Conservation (phyloP, 257 asterid species). For the Nicotiana knightiana region DNA sequence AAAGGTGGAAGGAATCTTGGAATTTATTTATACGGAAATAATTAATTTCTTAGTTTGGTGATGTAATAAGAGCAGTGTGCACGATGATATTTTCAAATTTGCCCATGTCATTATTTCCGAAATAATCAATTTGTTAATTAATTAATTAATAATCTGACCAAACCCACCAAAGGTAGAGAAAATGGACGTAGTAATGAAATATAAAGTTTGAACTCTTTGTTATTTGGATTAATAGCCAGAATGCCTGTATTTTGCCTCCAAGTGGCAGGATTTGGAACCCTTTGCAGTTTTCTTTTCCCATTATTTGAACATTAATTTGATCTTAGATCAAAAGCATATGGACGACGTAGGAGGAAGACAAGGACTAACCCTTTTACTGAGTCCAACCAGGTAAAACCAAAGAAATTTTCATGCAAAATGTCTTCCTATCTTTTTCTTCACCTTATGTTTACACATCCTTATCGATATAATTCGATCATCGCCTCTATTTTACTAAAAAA, state of each 20-base stretch:
- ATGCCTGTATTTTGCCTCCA: slow-evolving; percentile 38
- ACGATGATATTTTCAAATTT: not conserved
- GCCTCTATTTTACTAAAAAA: too few relatives aligned
- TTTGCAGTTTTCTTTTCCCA: not conserved
- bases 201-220: not conserved
- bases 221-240: slow-evolving; percentile 18
- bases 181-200: not conserved
- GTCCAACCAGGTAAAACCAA: not conserved
- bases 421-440: too few relatives aligned
- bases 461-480: too few relatives aligned
- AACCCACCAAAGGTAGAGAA: not conserved
- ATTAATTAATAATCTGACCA: not conserved
- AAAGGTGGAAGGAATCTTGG: not conserved
- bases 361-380: not conserved
- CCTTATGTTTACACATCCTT: too few relatives aligned
- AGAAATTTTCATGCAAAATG: not conserved
- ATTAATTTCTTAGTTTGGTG: not conserved
- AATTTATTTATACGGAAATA: not conserved
- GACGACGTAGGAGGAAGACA: not conserved
- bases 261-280: slow-evolving; percentile 32
- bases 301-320: not conserved
- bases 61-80: slow-evolving; percentile 17
- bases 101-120: not conserved
- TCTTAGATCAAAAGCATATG: not conserved
- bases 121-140: not conserved